Conservation (phyloP, 1,284 basidiomycete species). For the Lignosus rhinocerotis region DNA sequence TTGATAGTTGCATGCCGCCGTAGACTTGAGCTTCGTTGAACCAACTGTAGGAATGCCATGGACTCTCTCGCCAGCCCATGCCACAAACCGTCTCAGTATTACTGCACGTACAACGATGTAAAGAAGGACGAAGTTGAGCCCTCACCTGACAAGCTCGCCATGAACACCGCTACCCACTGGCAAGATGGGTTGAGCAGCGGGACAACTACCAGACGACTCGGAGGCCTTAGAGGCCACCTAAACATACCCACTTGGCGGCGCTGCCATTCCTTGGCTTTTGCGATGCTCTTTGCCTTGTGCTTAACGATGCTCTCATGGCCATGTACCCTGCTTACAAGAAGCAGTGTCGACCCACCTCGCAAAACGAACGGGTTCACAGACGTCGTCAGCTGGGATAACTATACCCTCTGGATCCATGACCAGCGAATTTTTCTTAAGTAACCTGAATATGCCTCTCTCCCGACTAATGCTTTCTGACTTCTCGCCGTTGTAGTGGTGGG, state of each 20-base stretch:
- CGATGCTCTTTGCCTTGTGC: constrained; percentile 16
- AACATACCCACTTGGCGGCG: background rate
- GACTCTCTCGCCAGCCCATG: too few relatives aligned
- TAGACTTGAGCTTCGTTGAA: too few relatives aligned
- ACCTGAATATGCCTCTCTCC: constrained; percentile 19
- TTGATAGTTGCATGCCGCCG: too few relatives aligned
- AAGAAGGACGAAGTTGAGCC: too few relatives aligned
- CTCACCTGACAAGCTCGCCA: too few relatives aligned
- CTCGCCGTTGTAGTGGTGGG: constrained; percentile 45
- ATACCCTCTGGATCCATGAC: constrained; percentile 32
- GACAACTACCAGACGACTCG: background rate
- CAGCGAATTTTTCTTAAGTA: constrained; percentile 49
- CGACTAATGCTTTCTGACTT: background rate
- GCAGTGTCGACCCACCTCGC: constrained; percentile 26
- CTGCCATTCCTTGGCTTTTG: constrained; percentile 16
- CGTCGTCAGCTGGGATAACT: constrained; percentile 36
- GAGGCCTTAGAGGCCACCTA: background rate
- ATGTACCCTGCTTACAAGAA: background rate
- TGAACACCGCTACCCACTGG: too few relatives aligned
- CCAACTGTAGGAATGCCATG: too few relatives aligned
- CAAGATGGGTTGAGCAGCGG: background rate
- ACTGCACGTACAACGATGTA: too few relatives aligned
- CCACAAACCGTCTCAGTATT: too few relatives aligned
- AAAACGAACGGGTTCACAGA: constrained; percentile 31
- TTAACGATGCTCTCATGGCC: constrained; percentile 20